phyloP scores from a whole-genome alignment of 805 yeast species.

The Ogataea degrootiae region DNA sequence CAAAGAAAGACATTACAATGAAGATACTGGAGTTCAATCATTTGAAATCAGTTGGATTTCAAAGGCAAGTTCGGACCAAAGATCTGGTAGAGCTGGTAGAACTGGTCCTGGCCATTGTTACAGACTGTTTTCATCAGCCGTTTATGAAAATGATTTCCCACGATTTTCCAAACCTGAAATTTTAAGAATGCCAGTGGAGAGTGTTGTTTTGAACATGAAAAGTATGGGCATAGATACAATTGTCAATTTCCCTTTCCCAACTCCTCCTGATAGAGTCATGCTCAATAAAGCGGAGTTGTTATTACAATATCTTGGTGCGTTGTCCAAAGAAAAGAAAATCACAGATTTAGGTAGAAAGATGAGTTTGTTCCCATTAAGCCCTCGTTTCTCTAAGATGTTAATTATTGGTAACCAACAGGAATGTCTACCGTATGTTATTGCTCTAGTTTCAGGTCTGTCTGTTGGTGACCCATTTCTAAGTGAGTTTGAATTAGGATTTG shows the following conservation, averaged over 20 bases:
- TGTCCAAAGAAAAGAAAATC: slow-evolving; percentile 49
- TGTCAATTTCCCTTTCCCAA: slow-evolving; percentile 87
- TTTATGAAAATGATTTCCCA: slow-evolving; percentile 78
- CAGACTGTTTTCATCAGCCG: slow-evolving; percentile 87
- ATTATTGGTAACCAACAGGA: slow-evolving; percentile 81
- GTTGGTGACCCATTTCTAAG: slow-evolving; percentile 88
- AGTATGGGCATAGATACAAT: slow-evolving; percentile 94
- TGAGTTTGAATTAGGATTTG: slow-evolving; percentile 69
- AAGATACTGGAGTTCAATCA: slow-evolving; percentile 85
- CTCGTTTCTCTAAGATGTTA: slow-evolving; percentile 87
- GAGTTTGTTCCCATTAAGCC: slow-evolving; percentile 90
- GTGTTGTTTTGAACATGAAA: slow-evolving; percentile 93
- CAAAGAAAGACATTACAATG: slow-evolving; percentile 79
- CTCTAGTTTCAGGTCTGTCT: slow-evolving; percentile 85
- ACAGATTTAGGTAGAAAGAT: slow-evolving; percentile 80
- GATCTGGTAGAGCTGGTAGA: slow-evolving; percentile 97
- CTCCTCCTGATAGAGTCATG: slow-evolving; percentile 70
- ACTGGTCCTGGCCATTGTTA: slow-evolving; percentile 99
- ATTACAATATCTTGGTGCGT: slow-evolving; percentile 73
- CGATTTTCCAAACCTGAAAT: slow-evolving; percentile 89
- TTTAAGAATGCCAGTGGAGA: slow-evolving; percentile 91
- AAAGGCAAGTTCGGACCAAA: slow-evolving; percentile 92
- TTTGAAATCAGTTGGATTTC: slow-evolving; percentile 90
- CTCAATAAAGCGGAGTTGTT: slow-evolving; percentile 63
- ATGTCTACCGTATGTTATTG: slow-evolving; percentile 84